phyloP scores from a whole-genome alignment of 2,329 filamentous ascomycete genomes.

The Epicoccum nigrum region DNA sequence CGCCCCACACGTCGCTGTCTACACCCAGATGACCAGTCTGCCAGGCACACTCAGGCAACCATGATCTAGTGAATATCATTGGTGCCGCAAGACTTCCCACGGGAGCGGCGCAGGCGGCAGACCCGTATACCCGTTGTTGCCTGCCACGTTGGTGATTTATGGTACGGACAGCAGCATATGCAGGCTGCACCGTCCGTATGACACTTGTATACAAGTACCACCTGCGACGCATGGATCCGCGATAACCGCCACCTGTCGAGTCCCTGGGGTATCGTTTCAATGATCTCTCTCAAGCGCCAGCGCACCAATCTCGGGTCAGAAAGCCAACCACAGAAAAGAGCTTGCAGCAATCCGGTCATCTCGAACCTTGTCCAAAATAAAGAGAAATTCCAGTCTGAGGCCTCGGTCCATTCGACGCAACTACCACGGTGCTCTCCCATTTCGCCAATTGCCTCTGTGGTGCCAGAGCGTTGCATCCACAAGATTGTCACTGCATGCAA shows the following conservation, averaged over 20 bases:
- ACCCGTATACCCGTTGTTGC: constrained; percentile 5
- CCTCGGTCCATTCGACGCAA: background rate
- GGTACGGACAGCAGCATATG: constrained; percentile 3
- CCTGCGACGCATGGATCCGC: background rate
- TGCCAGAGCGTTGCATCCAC: constrained; percentile 19
- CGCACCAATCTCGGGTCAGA: background rate
- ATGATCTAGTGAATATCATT: background rate
- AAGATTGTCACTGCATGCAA: constrained; percentile 18
- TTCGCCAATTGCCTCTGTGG: background rate
- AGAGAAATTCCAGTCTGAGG: background rate
- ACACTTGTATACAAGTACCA: constrained; percentile 16
- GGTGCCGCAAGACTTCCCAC: background rate
- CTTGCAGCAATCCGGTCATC: constrained; percentile 1
- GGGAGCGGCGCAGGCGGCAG: constrained; percentile 5
- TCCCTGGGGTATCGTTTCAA: background rate
- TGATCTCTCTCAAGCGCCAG: constrained; percentile 10
- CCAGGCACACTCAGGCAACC: background rate
- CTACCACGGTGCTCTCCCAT: background rate
- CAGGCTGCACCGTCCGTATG: constrained; percentile 3
- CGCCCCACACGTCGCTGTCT: background rate
- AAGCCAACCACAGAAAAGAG: constrained; percentile 6
- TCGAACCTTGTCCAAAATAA: background rate
- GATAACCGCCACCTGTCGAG: background rate
- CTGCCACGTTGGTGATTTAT: constrained; percentile 2
- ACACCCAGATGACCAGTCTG: background rate